Base-by-base conservation (phyloP, 495 filamentous ascomycete genomes). In the Pseudevernia furfuracea region DNA sequence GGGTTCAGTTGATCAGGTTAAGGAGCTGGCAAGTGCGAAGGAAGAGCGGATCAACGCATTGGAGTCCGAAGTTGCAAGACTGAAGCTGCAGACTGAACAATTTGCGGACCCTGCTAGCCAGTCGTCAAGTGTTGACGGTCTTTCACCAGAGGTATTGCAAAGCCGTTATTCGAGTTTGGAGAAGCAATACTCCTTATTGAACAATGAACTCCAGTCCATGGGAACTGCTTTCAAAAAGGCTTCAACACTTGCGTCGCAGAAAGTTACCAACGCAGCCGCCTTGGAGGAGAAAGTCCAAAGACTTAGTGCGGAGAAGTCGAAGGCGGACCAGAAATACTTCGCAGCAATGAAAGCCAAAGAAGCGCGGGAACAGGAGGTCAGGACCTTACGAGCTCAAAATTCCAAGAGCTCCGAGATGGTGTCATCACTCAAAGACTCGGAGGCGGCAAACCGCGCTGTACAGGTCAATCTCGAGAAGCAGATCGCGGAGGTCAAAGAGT, bases 311-410 rank as follows among this genome's bases (percentile, higher is more conserved):
- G 94, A 98, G 74, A 98, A 97, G 74, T 84, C 85, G 41, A 97
- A 96, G 71, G 95, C 95, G 0, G 92, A 97, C 70, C 92, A 97
- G 73, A 97, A 97, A 74, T 98, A 96, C 72, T 97, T 97, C 71
- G 87, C 87, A 7, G 90, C 91, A 19, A 92, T 96, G 80, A 97
- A 96, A 72, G 86, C 89, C 67, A 96, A 91, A 72, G 94, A 97
- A 69, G 84, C 87, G 25, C 81, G 90, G 60, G 85, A 87, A 23
- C 77, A 81, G 46, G 92, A 96, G 74, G 86, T 92, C 55, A 82
- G 90, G 63, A 82, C 85, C 6, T 77, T 97, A 52, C 82, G 89
- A 58, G 78, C 83, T 63, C 92, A 97, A 74, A 96, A 92, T 72
- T 80, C 82, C 7, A 94, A 94, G 77, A 93, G 89, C 56, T 92